Conservation (phyloP, 2,329 filamentous ascomycete genomes). For the Aspergillus sp. region DNA sequence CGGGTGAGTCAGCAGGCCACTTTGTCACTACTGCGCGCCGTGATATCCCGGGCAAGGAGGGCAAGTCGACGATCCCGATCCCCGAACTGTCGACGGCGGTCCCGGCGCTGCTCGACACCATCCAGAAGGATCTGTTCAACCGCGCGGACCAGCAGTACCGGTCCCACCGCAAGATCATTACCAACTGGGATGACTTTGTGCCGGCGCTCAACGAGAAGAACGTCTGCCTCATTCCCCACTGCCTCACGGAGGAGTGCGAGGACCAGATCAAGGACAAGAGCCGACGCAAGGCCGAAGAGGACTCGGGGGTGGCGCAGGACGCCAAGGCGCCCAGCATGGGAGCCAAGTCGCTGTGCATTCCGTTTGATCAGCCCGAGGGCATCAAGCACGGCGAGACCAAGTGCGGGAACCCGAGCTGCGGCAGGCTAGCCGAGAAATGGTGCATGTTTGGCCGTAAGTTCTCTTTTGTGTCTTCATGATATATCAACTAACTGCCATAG, state of each 20-base stretch:
- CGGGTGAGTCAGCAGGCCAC: slow-evolving; percentile 80
- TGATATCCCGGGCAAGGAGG: slow-evolving; percentile 56
- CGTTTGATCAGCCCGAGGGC: slow-evolving; percentile 77
- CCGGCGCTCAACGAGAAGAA: slow-evolving; percentile 88
- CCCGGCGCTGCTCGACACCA: slow-evolving; percentile 74
- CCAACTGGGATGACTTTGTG: slow-evolving; percentile 83
- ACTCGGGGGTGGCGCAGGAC: slow-evolving; percentile 62
- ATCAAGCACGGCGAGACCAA: slow-evolving; percentile 73
- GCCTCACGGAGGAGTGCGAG: slow-evolving; percentile 74
- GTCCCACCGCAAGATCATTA: slow-evolving; percentile 69
- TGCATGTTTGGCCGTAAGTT: slow-evolving; percentile 76
- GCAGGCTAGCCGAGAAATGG: slow-evolving; percentile 67
- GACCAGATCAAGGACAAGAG: slow-evolving; percentile 92
- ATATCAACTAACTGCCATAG: slow-evolving; percentile 8
- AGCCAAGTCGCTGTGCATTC: slow-evolving; percentile 67
- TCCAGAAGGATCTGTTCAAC: slow-evolving; percentile 71
- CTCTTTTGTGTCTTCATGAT: slow-evolving; percentile 1
- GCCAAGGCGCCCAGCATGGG: slow-evolving; percentile 65
- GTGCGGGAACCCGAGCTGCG: slow-evolving; percentile 84
- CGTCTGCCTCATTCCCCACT: slow-evolving; percentile 84
- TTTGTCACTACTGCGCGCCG: slow-evolving; percentile 80
- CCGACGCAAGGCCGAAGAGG: slow-evolving; percentile 55
- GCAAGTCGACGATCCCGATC: slow-evolving; percentile 73
- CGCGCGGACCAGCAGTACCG: slow-evolving; percentile 71
- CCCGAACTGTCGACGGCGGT: slow-evolving; percentile 63